Percentiles rank a stretch among this genome's conserved stretches.
Evolutionary conservation across 352 stramenopile species (phyloP).

Genomic region (Globisporangium cystogenes): DNA sequence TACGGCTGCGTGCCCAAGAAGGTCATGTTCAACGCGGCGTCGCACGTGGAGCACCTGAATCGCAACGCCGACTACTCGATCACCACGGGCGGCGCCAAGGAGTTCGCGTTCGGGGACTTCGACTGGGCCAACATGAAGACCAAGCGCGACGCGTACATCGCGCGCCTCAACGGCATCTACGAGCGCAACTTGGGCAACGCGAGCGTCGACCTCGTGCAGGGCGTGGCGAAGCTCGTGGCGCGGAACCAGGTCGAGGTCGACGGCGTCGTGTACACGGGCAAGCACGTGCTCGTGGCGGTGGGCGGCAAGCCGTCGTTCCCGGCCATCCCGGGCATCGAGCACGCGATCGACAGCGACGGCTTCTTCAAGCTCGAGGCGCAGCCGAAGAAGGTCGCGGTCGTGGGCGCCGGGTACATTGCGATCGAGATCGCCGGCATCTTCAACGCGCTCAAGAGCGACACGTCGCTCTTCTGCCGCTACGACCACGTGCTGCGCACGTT

Average conservation of each 20-base stretch:
- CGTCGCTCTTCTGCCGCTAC: slow-evolving; percentile 84
- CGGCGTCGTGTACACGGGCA: slow-evolving; percentile 41
- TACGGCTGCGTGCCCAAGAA: slow-evolving; percentile 99
- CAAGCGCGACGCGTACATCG: slow-evolving; percentile 93
- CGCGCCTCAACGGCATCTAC: slow-evolving; percentile 97
- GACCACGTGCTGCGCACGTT: slow-evolving; percentile 85
- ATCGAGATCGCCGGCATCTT: slow-evolving; percentile 96
- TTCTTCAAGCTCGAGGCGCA: slow-evolving; percentile 95
- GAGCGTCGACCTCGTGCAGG: slow-evolving; percentile 85
- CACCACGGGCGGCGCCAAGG: slow-evolving; percentile 20
- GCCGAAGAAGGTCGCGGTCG: slow-evolving; percentile 92
- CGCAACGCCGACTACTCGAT: slow-evolving; percentile 77
- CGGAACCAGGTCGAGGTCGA: slow-evolving; percentile 79
- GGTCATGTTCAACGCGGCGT: slow-evolving; percentile 90
- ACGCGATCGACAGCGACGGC: slow-evolving; percentile 93
- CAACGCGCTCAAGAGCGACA: slow-evolving; percentile 89
- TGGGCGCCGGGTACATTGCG: slow-evolving; percentile 98
- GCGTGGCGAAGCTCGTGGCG: slow-evolving; percentile 81
- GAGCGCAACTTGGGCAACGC: slow-evolving; percentile 87
- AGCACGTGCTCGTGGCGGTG: slow-evolving; percentile 62
- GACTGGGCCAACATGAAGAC: slow-evolving; percentile 93
- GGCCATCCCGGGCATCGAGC: slow-evolving; percentile 78
- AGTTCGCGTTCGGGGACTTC: slow-evolving; percentile 71
- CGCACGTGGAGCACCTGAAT: slow-evolving; percentile 48
- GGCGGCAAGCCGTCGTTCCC: slow-evolving; percentile 55